Conservation (phyloP, 2,329 filamentous ascomycete species). For the Hirsutella thompsonii region DNA sequence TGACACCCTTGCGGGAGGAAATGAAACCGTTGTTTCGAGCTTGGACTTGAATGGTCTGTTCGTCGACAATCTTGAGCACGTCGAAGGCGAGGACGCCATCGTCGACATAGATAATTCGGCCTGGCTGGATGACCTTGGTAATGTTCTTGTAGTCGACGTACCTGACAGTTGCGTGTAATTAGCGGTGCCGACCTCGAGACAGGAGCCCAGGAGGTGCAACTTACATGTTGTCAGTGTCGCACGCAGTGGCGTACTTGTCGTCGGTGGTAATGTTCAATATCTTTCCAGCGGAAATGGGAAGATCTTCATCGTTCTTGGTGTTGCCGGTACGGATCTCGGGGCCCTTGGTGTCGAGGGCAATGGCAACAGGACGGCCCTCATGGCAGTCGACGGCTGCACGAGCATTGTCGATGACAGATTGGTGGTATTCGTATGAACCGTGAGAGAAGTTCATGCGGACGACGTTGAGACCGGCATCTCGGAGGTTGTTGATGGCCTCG, state of each 20-base stretch:
- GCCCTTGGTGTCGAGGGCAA: constrained; percentile 71
- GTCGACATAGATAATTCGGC: constrained; percentile 94
- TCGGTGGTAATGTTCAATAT: constrained; percentile 96
- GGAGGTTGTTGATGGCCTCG: constrained; percentile 91
- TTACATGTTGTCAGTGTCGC: constrained; percentile 88
- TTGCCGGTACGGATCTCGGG: constrained; percentile 51
- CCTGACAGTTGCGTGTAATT: too few species aligned
- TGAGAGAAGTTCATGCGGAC: constrained; percentile 99
- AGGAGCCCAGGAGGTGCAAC: constrained; percentile 18
- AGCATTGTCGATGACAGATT: constrained; percentile 94
- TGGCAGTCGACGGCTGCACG: constrained; percentile 71
- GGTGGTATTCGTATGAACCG: constrained; percentile 77
- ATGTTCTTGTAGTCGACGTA: constrained; percentile 99
- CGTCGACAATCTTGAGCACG: constrained; percentile 76
- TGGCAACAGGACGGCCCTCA: constrained; percentile 78
- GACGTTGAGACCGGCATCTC: constrained; percentile 84
- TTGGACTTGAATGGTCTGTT: constrained; percentile 74
- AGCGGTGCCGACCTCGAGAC: neutral
- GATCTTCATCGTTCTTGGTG: constrained; percentile 75
- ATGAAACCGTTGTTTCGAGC: constrained; percentile 98
- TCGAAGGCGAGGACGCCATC: constrained; percentile 96
- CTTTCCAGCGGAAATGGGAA: constrained; percentile 71
- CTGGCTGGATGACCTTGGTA: constrained; percentile 87
- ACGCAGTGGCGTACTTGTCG: constrained; percentile 73
- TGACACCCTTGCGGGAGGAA: constrained; percentile 98